A percentile compares a stretch with the other conserved stretches of the same genome.
Conservation (phyloP, 345 rosid genomes). For the Anacardium occidentale region DNA sequence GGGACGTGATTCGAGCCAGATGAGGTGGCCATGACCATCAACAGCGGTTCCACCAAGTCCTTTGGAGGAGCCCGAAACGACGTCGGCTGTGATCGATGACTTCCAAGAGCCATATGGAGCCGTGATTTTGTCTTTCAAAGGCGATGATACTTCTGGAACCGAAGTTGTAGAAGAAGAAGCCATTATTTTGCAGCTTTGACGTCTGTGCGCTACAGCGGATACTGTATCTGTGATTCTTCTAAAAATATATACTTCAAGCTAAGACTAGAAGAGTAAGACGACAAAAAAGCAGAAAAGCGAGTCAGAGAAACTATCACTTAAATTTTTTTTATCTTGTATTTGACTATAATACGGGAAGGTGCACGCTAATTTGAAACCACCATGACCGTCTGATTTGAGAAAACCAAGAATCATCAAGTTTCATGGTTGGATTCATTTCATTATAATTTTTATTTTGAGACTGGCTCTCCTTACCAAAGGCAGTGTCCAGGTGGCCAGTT, state of each 20-base stretch:
- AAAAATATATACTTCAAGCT: constrained; percentile 3
- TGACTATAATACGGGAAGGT: too few relatives aligned
- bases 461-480: background rate
- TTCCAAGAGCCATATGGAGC: constrained; percentile 95
- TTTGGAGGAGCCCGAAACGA: constrained; percentile 80
- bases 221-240: background rate
- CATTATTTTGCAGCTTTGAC: constrained; percentile 30
- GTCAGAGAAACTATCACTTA: constrained; percentile 14
- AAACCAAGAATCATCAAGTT: too few relatives aligned
- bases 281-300: constrained; percentile 27
- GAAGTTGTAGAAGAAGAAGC: constrained; percentile 52
- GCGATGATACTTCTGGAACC: background rate
- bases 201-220: constrained; percentile 11
- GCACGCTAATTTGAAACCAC: too few relatives aligned
- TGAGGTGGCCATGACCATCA: constrained; percentile 64
- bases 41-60: constrained; percentile 70
- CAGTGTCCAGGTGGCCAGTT: background rate
- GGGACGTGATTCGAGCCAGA: constrained; percentile 89
- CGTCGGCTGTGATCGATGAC: constrained; percentile 86
- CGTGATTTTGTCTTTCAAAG: constrained; percentile 29
- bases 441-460: too few relatives aligned
- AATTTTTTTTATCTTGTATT: too few relatives aligned
- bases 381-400: too few relatives aligned
- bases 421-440: too few relatives aligned
- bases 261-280: constrained; percentile 5